phyloP scores from a whole-genome alignment of 202 grass and related monocot genomes.

The Zizania palustris region DNA sequence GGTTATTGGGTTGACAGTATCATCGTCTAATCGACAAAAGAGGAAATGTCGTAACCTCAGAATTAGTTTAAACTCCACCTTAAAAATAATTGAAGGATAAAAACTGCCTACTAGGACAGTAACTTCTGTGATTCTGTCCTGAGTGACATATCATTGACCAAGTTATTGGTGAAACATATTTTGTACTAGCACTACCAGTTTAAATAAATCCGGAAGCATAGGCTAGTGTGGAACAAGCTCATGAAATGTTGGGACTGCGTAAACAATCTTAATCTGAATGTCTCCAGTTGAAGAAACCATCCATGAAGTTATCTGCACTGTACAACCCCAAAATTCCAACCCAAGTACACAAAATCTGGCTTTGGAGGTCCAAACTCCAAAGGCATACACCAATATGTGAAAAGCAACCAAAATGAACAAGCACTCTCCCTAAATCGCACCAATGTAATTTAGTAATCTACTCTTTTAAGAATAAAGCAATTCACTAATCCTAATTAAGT shows the following conservation, averaged over 20 bases:
- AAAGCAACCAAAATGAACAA: neutral
- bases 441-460: neutral
- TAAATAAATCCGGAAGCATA: neutral
- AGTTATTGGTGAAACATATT: neutral
- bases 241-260: neutral
- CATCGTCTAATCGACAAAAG: neutral
- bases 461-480: neutral
- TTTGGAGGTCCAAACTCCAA: neutral
- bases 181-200: neutral
- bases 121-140: conserved; percentile 4
- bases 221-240: neutral
- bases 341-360: neutral
- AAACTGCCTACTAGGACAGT: neutral
- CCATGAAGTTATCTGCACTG: neutral
- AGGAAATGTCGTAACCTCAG: neutral
- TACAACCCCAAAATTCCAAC: conserved; percentile 1
- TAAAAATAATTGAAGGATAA: neutral
- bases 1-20: neutral
- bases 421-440: neutral
- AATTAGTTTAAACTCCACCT: neutral
- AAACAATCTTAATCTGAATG: neutral
- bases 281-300: neutral
- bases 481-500: neutral
- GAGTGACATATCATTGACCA: neutral
- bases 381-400: neutral